Percentiles rank a stretch among this genome's conserved stretches.
Evolutionary conservation across 2,329 filamentous ascomycete genomes (phyloP).

Genomic region (Rhinocladiella mackenziei): DNA sequence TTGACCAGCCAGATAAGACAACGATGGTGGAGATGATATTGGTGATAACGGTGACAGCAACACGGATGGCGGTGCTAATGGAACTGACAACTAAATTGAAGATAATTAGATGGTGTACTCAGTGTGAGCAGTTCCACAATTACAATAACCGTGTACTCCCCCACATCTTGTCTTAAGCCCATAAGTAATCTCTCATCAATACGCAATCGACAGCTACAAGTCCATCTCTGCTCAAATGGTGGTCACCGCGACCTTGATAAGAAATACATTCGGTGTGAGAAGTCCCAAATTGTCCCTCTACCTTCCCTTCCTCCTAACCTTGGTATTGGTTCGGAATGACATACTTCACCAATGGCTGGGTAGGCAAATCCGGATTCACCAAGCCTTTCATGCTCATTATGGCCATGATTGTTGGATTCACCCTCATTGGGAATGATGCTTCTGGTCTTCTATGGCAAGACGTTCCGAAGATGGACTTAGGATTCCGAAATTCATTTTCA

Average conservation of each 20-base stretch:
- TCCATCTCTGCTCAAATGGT: constrained; percentile 57
- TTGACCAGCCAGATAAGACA: too few relatives aligned
- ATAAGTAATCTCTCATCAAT: constrained; percentile 30
- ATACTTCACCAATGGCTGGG: constrained; percentile 53
- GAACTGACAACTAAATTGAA: too few relatives aligned
- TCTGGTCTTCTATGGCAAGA: constrained; percentile 57
- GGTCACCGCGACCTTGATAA: constrained; percentile 35
- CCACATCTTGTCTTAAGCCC: neutral
- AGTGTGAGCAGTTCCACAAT: constrained; percentile 58
- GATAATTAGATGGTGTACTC: constrained; percentile 54
- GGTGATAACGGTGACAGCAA: too few relatives aligned
- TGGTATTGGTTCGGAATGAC: constrained; percentile 50
- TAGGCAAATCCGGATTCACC: constrained; percentile 47
- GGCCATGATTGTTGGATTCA: constrained; percentile 50
- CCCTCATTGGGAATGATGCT: constrained; percentile 47
- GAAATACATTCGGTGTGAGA: constrained; percentile 41
- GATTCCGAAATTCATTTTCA: neutral
- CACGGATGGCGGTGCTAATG: too few relatives aligned
- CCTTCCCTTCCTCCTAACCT: neutral
- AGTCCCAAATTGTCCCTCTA: neutral
- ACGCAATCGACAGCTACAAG: constrained; percentile 62
- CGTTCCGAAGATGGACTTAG: constrained; percentile 35
- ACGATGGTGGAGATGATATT: too few relatives aligned
- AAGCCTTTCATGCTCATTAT: constrained; percentile 58
- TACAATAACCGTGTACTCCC: constrained; percentile 36